These are phyloP conservation scores for Alternaria gansuensis DNA, from an alignment of 2,329 filamentous ascomycete species.

Conservation along the genomic window DNA sequence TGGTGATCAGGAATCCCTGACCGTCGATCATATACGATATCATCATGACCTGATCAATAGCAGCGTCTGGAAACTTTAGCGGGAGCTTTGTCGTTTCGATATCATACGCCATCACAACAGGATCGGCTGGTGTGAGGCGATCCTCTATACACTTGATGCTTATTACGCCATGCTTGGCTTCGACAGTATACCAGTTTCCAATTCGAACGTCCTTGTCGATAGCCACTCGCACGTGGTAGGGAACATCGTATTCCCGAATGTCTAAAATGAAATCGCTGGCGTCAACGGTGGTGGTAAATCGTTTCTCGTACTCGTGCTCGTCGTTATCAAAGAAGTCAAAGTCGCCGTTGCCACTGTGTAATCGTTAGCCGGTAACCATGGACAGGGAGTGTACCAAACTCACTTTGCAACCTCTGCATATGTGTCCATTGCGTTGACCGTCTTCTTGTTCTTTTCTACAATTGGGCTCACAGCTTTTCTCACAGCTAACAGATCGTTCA, in stretches of 20 bases:
- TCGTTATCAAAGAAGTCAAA: slow-evolving; percentile 92
- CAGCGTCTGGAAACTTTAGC: slow-evolving; percentile 93
- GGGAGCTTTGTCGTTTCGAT: slow-evolving; percentile 97
- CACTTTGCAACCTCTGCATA: slow-evolving; percentile 95
- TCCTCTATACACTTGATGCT: slow-evolving; percentile 87
- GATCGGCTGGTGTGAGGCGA: slow-evolving; percentile 87
- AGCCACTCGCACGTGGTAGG: slow-evolving; percentile 97
- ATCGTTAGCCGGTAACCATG: slow-evolving; percentile 26
- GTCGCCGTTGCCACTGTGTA: slow-evolving; percentile 72
- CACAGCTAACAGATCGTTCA: slow-evolving; percentile 84
- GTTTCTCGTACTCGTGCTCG: slow-evolving; percentile 82
- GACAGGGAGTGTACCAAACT: slow-evolving; percentile 47
- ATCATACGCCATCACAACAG: slow-evolving; percentile 98
- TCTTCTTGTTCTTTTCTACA: slow-evolving; percentile 96
- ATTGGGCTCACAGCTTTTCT: slow-evolving; percentile 85
- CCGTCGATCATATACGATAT: slow-evolving; percentile 99
- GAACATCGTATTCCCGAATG: slow-evolving; percentile 98
- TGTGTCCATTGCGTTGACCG: slow-evolving; percentile 95
- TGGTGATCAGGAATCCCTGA: slow-evolving; percentile 96
- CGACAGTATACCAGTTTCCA: slow-evolving; percentile 96
- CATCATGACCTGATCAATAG: slow-evolving; percentile 99
- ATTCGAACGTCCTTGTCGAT: slow-evolving; percentile 97
- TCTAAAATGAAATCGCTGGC: slow-evolving; percentile 98
- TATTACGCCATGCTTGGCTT: slow-evolving; percentile 89
- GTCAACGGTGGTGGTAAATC: slow-evolving; percentile 80